Evolutionary conservation across 2,329 filamentous ascomycete species (phyloP).

Genomic region (Lecanicillium sp.): DNA sequence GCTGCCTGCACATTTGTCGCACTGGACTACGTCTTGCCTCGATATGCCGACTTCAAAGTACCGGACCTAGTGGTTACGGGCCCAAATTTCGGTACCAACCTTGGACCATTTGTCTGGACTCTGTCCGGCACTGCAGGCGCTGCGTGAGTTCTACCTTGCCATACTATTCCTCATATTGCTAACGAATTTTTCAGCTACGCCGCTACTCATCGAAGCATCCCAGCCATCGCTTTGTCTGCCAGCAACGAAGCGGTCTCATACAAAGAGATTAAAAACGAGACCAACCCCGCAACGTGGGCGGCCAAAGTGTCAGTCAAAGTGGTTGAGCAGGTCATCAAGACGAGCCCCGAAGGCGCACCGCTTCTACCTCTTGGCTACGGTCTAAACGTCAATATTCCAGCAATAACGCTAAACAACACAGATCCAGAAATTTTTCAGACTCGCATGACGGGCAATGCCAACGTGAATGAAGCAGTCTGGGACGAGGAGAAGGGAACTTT

Average conservation of each 20-base stretch:
- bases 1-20: conserved; percentile 47
- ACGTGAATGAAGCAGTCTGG: conserved; percentile 35
- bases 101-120: conserved; percentile 45
- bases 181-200: conserved; percentile 29
- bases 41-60: conserved; percentile 35
- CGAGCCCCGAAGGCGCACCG: conserved; percentile 19
- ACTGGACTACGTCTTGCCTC: conserved; percentile 46
- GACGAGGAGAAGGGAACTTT: conserved; percentile 36
- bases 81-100: conserved; percentile 46
- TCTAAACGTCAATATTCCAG: conserved; percentile 41
- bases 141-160: conserved; percentile 14
- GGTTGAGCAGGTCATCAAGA: conserved; percentile 34
- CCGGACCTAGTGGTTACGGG: conserved; percentile 47
- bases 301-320: conserved; percentile 34
- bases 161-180: background rate
- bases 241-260: conserved; percentile 34
- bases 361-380: conserved; percentile 41
- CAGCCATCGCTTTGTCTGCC: conserved; percentile 40
- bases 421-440: conserved; percentile 36
- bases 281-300: conserved; percentile 34
- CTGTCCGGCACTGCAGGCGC: conserved; percentile 42
- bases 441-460: conserved; percentile 38
- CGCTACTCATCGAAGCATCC: conserved; percentile 38
- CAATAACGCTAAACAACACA: conserved; percentile 29
- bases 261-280: conserved; percentile 25